A percentile compares a stretch with the other conserved stretches of the same genome.
phyloP scores from a whole-genome alignment of 306 rosid species.

The Vicia faba region DNA sequence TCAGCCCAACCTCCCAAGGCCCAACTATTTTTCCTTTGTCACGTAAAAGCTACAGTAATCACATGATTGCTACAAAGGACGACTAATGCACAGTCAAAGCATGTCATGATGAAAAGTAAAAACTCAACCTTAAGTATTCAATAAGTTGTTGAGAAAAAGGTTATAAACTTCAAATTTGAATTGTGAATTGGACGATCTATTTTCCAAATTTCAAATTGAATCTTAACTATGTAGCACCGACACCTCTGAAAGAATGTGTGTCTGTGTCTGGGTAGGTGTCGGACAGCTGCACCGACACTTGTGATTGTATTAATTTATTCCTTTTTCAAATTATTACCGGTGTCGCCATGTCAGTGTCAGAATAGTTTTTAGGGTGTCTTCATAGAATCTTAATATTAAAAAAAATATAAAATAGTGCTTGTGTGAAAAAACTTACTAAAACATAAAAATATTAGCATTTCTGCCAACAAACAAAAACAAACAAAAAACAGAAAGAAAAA shows the following conservation, averaged over 20 bases:
- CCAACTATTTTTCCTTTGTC: conserved; percentile 5
- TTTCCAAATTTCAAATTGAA: neutral
- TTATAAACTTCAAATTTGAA: neutral
- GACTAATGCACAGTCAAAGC: conserved; percentile 22
- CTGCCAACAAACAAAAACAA: neutral
- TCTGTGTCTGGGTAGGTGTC: no score
- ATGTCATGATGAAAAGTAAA: conserved; percentile 14
- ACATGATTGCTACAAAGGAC: neutral
- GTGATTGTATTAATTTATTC: no score
- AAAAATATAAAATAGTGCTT: neutral
- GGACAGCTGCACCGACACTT: no score
- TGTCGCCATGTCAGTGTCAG: no score
- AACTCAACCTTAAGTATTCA: conserved; percentile 3
- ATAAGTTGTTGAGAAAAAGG: conserved; percentile 7
- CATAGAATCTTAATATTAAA: no score
- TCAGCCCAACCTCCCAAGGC: neutral
- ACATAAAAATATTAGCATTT: neutral
- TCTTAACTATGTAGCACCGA: neutral
- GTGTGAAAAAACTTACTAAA: neutral
- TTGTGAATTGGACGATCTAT: neutral
- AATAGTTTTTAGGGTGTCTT: no score
- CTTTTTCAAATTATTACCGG: no score
- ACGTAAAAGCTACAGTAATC: conserved; percentile 10
- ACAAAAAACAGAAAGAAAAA: neutral
- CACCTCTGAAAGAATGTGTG: no score